Evolutionary conservation across 306 rosid species (phyloP).

Genomic region (Casuarina cunninghamiana): DNA sequence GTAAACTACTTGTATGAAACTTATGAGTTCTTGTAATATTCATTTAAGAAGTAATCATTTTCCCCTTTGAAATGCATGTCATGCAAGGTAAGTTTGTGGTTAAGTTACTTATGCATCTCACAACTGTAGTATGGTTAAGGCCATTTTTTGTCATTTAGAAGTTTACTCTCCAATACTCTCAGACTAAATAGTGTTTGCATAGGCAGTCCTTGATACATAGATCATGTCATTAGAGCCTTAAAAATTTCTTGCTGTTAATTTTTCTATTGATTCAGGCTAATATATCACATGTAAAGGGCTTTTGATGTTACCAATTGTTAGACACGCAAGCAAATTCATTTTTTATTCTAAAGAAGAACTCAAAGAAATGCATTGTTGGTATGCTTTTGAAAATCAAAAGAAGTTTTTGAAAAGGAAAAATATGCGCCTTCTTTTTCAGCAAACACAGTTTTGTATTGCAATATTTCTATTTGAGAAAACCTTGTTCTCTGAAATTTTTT

Average conservation of each 20-base stretch:
- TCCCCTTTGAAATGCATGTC: not conserved
- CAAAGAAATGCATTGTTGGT: not conserved
- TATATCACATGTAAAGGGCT: not conserved
- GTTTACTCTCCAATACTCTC: not conserved
- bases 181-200: not conserved
- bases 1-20: not conserved
- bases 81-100: conserved; percentile 3
- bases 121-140: no score
- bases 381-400: no score
- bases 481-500: not conserved
- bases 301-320: no score
- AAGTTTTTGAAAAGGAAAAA: no score
- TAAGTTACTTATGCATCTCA: not conserved
- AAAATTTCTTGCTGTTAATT: not conserved
- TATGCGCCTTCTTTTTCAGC: no score
- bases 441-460: no score
- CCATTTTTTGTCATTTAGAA: not conserved
- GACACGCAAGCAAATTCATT: not conserved
- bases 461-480: not conserved
- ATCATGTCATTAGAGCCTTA: not conserved
- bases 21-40: not conserved
- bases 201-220: not conserved
- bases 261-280: not conserved
- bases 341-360: no score
- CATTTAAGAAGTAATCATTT: not conserved